Evolutionary conservation across 2,329 filamentous ascomycete species (phyloP).

Genomic region (Neopestalotiopsis sp.): DNA sequence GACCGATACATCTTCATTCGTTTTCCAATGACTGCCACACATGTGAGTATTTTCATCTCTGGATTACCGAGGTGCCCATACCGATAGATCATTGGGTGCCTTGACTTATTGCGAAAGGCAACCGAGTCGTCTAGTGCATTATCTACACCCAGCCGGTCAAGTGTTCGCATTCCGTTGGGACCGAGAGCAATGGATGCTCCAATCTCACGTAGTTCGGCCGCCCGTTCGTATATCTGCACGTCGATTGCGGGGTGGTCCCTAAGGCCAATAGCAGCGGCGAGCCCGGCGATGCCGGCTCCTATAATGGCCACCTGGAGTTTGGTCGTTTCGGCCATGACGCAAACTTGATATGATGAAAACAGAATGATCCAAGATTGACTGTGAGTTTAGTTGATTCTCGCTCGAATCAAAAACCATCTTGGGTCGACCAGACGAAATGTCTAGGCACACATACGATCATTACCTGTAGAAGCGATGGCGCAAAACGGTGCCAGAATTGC

Average conservation of each 20-base stretch:
- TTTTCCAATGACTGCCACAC: conserved; percentile 44
- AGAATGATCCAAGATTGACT: not conserved
- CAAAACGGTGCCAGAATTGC: not conserved
- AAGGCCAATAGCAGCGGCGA: conserved; percentile 53
- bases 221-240: conserved; percentile 56
- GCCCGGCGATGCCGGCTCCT: conserved; percentile 57
- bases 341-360: not conserved
- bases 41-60: not conserved
- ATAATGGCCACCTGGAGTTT: conserved; percentile 50
- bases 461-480: not conserved
- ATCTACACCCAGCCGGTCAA: conserved; percentile 55
- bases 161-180: conserved; percentile 57
- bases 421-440: too few relatives aligned
- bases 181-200: conserved; percentile 56
- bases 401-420: too few relatives aligned
- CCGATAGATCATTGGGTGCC: conserved; percentile 52
- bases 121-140: conserved; percentile 48
- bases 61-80: conserved; percentile 26
- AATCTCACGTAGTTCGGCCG: conserved; percentile 50
- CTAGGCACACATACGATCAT: not conserved
- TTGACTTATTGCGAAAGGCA: conserved; percentile 46
- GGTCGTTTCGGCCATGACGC: conserved; percentile 22
- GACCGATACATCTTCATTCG: conserved; percentile 49
- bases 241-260: conserved; percentile 45
- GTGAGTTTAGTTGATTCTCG: not conserved